Base-by-base conservation (phyloP, 768 basidiomycete genomes). In the Holtermannia corniformis region DNA sequence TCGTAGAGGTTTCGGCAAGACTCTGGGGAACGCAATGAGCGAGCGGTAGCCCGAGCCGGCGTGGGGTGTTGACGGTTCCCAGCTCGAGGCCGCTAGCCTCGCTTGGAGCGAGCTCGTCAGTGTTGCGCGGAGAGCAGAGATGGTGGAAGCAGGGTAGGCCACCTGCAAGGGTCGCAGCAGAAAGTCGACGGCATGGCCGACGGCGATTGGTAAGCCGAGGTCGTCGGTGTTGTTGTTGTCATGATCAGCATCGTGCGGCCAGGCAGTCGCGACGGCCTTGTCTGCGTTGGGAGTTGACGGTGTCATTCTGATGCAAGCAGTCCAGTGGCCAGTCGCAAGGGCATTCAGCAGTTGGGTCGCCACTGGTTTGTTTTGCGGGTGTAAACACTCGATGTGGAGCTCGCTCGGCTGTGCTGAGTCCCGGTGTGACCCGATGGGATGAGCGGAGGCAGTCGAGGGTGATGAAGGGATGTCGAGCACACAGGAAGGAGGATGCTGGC, bases 11-110 rank as follows among this genome's bases (percentile, higher is more conserved):
- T 24, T 32, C 3, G 72, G 72, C 5, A 72, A 56, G n/a, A 47
- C 50, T 1, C 56, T 52, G 1, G 56, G 56, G 21, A 47, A 40
- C 14, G 59, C 59, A 48, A 73, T 73, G n/a, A 73, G 52, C 21
- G 63, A 67, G 12, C 72, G 46, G 44, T 43, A 59, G n/a, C 63
- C 72, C 5, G 68, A 65, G 1, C 72, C 72, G 14, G 49, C 26
- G 0, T 57, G 56, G 0, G 71, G 69, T 24, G 61, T 55, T 4
- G 44, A 16, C 0, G 59, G 49, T n/a, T 68, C 59, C 72, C 72
- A 73, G 26, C 65, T 62, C 1, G 67, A 54, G 13, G 54, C 41
- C 41, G 54, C 28, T 24, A 44, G 47, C 0, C 52, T 52, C 7
- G 32, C 16, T 16, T 7, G 7, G 10, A 37, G 16, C 32, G 32